A percentile compares a stretch with the other conserved stretches of the same genome.
Evolutionary conservation across 768 basidiomycete genomes (phyloP).

Genomic region (Podaxis mareebaensis): DNA sequence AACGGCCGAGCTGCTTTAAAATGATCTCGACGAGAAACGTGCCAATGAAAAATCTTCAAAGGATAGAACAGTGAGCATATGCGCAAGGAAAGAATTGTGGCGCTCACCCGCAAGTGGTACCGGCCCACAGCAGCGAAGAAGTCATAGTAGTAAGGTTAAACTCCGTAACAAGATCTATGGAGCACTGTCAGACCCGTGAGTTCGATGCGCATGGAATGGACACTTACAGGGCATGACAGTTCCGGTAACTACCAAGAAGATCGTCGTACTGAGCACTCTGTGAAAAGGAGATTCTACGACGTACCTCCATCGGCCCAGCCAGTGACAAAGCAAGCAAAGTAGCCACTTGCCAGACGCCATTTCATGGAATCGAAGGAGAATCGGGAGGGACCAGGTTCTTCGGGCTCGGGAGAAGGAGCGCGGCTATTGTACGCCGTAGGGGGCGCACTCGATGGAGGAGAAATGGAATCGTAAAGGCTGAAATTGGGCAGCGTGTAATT

Average conservation of each 20-base stretch:
- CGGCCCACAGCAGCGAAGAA: slow-evolving; percentile 54
- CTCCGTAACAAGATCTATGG: slow-evolving; percentile 47
- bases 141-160: slow-evolving; percentile 51
- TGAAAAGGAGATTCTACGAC: not conserved
- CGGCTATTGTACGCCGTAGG: not conserved
- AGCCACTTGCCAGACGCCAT: slow-evolving; percentile 43
- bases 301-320: slow-evolving; percentile 56
- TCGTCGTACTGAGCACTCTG: slow-evolving; percentile 3
- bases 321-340: slow-evolving; percentile 47
- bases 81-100: not conserved
- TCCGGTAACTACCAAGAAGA: slow-evolving; percentile 46
- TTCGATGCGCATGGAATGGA: not conserved
- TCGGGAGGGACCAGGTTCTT: not conserved
- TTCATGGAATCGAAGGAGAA: slow-evolving; percentile 28
- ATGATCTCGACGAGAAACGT: slow-evolving; percentile 49
- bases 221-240: slow-evolving; percentile 54
- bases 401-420: slow-evolving; percentile 1
- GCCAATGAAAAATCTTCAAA: slow-evolving; percentile 43
- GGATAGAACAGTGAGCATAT: not conserved
- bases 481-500: slow-evolving; percentile 19
- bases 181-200: not conserved
- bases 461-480: slow-evolving; percentile 20
- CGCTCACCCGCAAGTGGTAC: slow-evolving; percentile 49
- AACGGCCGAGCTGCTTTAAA: slow-evolving; percentile 43
- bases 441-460: slow-evolving; percentile 15